Conservation (phyloP, 108 stramenopile species). For the Cyclotella kingstonii region DNA sequence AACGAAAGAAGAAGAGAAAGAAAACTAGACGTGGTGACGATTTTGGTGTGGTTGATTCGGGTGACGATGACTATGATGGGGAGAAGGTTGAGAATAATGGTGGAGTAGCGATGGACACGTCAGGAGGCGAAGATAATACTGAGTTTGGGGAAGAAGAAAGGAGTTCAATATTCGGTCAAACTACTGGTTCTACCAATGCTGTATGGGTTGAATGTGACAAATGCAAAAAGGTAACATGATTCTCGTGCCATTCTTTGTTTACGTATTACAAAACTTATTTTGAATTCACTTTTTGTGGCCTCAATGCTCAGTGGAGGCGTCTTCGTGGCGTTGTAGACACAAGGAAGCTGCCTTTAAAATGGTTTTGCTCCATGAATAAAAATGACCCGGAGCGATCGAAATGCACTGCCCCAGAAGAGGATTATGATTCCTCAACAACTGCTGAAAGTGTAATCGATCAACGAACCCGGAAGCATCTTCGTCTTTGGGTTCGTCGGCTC, state of each 20-base stretch:
- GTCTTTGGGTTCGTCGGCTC: slow-evolving; percentile 82
- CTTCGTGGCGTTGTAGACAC: slow-evolving; percentile 87
- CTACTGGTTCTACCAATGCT: slow-evolving; percentile 72
- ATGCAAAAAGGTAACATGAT: slow-evolving; percentile 73
- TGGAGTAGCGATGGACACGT: slow-evolving; percentile 8
- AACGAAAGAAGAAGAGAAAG: slow-evolving; percentile 41
- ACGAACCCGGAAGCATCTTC: slow-evolving; percentile 78
- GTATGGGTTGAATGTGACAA: slow-evolving; percentile 92
- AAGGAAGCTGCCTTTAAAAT: slow-evolving; percentile 79
- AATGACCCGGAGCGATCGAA: slow-evolving; percentile 84
- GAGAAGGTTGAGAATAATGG: slow-evolving; percentile 1
- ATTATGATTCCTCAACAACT: slow-evolving; percentile 75
- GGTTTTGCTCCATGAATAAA: slow-evolving; percentile 89
- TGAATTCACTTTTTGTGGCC: not conserved
- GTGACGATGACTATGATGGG: slow-evolving; percentile 20
- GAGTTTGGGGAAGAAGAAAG: slow-evolving; percentile 54
- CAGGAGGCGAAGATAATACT: slow-evolving; percentile 29
- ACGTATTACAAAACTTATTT: not conserved
- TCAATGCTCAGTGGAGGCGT: slow-evolving; percentile 70
- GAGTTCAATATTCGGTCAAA: slow-evolving; percentile 84
- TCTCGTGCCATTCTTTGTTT: not conserved
- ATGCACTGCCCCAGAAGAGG: slow-evolving; percentile 87
- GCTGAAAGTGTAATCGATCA: slow-evolving; percentile 82
- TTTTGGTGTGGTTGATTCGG: slow-evolving; percentile 5
- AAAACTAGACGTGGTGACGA: slow-evolving; percentile 20